A percentile compares a stretch with the other conserved stretches of the same genome.
These are phyloP conservation scores for Ophiostoma piceae DNA, from an alignment of 2,329 filamentous ascomycete species.

Conservation along the genomic window DNA sequence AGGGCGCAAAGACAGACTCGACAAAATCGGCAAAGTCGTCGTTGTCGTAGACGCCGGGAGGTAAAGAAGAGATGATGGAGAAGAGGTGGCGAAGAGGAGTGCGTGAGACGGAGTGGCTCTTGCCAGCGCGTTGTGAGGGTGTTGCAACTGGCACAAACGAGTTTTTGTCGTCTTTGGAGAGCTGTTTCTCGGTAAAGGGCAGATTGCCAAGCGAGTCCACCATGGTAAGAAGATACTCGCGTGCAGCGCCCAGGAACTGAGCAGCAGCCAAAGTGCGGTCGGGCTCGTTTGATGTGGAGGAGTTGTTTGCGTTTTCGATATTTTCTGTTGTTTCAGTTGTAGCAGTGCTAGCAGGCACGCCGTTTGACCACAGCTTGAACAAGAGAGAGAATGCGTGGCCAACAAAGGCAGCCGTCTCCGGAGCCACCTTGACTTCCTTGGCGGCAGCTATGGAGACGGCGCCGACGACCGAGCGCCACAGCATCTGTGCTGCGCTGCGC, in stretches of 20 bases:
- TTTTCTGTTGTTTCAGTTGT: neutral
- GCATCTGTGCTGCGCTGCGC: constrained; percentile 46
- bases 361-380: constrained; percentile 61
- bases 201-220: constrained; percentile 51
- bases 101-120: constrained; percentile 46
- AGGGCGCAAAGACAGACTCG: constrained; percentile 51
- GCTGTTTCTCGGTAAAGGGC: constrained; percentile 58
- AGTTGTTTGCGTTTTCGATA: neutral
- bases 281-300: constrained; percentile 35
- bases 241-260: constrained; percentile 52
- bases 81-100: constrained; percentile 64
- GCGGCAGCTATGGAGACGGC: constrained; percentile 62
- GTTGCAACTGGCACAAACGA: constrained; percentile 57
- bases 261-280: constrained; percentile 34
- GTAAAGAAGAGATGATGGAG: constrained; percentile 51
- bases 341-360: constrained; percentile 41
- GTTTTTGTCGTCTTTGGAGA: constrained; percentile 48
- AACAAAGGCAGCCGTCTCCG: constrained; percentile 75
- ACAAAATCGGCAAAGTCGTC: constrained; percentile 45
- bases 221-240: constrained; percentile 46
- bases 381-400: constrained; percentile 66
- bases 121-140: constrained; percentile 57
- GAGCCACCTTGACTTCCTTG: constrained; percentile 86
- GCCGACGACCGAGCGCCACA: constrained; percentile 59
- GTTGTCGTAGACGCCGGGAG: constrained; percentile 45